These are phyloP conservation scores for Aulographum hederae DNA, from an alignment of 2,329 filamentous ascomycete genomes.

Conservation along the genomic window DNA sequence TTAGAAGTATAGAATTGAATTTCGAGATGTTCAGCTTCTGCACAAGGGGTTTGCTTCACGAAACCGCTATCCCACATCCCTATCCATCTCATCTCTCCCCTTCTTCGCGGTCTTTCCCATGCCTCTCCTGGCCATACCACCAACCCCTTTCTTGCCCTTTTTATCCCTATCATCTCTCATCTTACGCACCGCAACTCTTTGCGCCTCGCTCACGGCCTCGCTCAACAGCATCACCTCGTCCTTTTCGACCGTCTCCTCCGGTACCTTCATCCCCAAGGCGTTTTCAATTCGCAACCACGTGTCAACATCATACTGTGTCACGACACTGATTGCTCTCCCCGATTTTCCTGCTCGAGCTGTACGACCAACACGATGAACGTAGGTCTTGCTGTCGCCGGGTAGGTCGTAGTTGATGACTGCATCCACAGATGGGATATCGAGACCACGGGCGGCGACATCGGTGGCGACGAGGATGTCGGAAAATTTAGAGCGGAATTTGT, in stretches of 20 bases:
- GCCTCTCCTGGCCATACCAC: slow-evolving; percentile 20
- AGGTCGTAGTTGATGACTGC: slow-evolving; percentile 75
- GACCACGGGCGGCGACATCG: slow-evolving; percentile 80
- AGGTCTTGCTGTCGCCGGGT: slow-evolving; percentile 72
- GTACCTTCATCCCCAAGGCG: slow-evolving; percentile 59
- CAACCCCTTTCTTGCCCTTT: slow-evolving; percentile 29
- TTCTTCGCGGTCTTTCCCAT: too few species aligned
- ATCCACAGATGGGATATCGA: slow-evolving; percentile 86
- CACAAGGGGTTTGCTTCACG: background rate
- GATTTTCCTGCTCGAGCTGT: slow-evolving; percentile 76
- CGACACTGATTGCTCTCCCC: slow-evolving; percentile 61
- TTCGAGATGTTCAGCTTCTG: too few species aligned
- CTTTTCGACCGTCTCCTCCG: slow-evolving; percentile 50
- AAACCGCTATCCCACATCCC: slow-evolving; percentile 43
- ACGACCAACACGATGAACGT: slow-evolving; percentile 75
- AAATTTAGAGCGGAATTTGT: slow-evolving; percentile 71
- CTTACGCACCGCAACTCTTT: slow-evolving; percentile 58
- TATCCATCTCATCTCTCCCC: slow-evolving; percentile 50
- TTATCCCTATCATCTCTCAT: slow-evolving; percentile 68
- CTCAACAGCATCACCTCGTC: slow-evolving; percentile 76
- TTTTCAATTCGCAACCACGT: slow-evolving; percentile 67
- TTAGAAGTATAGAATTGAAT: too few species aligned
- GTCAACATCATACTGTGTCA: slow-evolving; percentile 78
- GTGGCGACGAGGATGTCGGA: slow-evolving; percentile 81
- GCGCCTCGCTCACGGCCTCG: slow-evolving; percentile 62